Evolutionary conservation across 371 early-diverging fungal species (phyloP), one percentile per base, ranked within the genome.

Genomic region (Massospora cicadina): DNA sequence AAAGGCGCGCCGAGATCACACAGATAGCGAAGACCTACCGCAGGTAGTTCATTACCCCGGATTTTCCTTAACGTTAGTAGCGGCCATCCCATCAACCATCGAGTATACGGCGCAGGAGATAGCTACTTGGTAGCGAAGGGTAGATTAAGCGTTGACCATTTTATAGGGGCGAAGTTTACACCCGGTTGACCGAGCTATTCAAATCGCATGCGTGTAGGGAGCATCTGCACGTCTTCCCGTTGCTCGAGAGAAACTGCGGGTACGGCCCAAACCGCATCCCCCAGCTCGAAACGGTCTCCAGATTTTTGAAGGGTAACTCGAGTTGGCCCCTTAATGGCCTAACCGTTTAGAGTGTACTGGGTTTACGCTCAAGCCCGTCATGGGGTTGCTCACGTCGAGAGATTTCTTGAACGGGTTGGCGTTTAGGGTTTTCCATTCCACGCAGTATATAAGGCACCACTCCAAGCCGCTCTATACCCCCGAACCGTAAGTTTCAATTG

Each of bases 341-440:
- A 61, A 3, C 33, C 5, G 24, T 27, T 56, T 62, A 76, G 94
- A 94, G 67, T 93, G 93, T 71, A 96, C 95, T 1, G 97, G 97
- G 0, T 97, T 92, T 72, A 91, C 93, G 23, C 69, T 97, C 68
- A 86, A 96, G 43, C 95, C 97, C 12, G 94, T 94, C 63, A 94
- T 91, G 91, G 97, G 95, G 2, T 76, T 97, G 23, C 78, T 97
- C 60, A 87, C 90, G 23, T 87, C 91, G 31, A 80, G 97, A 53
- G 94, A 97, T 74, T 97, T 97, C 73, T 73, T 97, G 69, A 95
- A 95, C 70, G 89, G 90, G n/a, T 83, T 97, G 69, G 97, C 95
- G 1, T 97, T 97, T 81, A 82, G 97, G 58, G 95, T 97, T 2
- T 95, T 97, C 79, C 90, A 93, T 71, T 87, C 89, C 33, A 97